Percentiles rank a stretch among this genome's conserved stretches.
These are phyloP conservation scores for Eutypella sp. DNA, from an alignment of 2,329 filamentous ascomycete genomes.

Conservation along the genomic window DNA sequence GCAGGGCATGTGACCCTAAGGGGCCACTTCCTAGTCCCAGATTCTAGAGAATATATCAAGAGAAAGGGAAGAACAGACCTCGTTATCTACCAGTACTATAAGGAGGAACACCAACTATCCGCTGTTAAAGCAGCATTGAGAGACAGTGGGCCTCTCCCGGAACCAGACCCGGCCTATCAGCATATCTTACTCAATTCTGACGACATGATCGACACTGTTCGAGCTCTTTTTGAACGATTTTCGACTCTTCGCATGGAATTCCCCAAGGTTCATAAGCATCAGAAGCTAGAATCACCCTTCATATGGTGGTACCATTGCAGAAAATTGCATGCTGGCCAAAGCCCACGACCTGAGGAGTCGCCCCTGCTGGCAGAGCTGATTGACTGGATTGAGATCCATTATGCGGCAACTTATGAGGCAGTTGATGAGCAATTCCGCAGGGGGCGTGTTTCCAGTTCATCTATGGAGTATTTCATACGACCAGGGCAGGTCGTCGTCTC, in stretches of 20 bases:
- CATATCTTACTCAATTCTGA: background rate
- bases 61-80: background rate
- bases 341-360: background rate
- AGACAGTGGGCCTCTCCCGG: background rate
- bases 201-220: constrained; percentile 1
- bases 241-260: constrained; percentile 5
- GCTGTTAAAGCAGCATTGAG: background rate
- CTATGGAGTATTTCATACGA: constrained; percentile 1
- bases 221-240: constrained; percentile 3
- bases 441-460: background rate
- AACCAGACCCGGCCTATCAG: background rate
- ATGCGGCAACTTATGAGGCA: background rate
- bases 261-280: constrained; percentile 1
- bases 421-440: background rate
- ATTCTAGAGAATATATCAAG: background rate
- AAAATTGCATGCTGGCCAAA: background rate
- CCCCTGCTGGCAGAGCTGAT: constrained; percentile 2
- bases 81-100: background rate
- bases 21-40: background rate
- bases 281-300: constrained; percentile 1
- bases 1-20: background rate
- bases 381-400: constrained; percentile 6
- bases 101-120: background rate
- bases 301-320: constrained; percentile 9
- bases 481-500: constrained; percentile 1